A percentile compares a stretch with the other conserved stretches of the same genome.
Evolutionary conservation across 805 yeast species (phyloP).

Genomic region (Metschnikowia colocasiae): DNA sequence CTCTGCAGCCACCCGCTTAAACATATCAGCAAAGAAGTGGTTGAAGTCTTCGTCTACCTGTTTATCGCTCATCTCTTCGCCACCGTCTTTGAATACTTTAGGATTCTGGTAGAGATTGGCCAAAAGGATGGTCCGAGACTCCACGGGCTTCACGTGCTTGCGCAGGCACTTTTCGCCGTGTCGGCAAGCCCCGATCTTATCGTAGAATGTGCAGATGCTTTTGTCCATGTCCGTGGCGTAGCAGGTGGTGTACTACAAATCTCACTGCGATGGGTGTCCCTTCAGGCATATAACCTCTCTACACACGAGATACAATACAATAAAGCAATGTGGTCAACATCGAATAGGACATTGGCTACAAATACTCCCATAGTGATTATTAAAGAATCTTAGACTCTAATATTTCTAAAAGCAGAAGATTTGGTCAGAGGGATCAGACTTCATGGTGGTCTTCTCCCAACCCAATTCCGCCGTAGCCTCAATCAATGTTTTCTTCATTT

Average conservation of each 20-base stretch:
- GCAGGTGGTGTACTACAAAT: neutral
- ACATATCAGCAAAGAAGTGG: slow-evolving; percentile 67
- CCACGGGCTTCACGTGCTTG: slow-evolving; percentile 61
- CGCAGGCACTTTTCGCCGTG: slow-evolving; percentile 88
- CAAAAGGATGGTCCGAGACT: slow-evolving; percentile 62
- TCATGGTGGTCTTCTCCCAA: slow-evolving; percentile 49
- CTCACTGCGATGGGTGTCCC: neutral
- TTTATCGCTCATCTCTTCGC: slow-evolving; percentile 30
- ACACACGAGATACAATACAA: too few species aligned
- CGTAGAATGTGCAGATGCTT: slow-evolving; percentile 54
- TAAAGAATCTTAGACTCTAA: too few species aligned
- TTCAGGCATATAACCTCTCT: neutral
- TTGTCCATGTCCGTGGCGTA: slow-evolving; percentile 11
- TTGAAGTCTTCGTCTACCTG: slow-evolving; percentile 50
- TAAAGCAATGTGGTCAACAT: too few species aligned
- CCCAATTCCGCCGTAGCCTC: slow-evolving; percentile 56
- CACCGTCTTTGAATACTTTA: slow-evolving; percentile 32
- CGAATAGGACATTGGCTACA: too few species aligned
- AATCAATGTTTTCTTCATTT: slow-evolving; percentile 54
- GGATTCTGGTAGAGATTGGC: slow-evolving; percentile 66
- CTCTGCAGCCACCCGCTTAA: slow-evolving; percentile 50
- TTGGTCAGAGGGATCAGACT: slow-evolving; percentile 48
- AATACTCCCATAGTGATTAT: too few species aligned
- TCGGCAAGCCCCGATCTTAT: slow-evolving; percentile 87
- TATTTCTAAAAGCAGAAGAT: slow-evolving; percentile 50